phyloP scores from a whole-genome alignment of 805 yeast species.

The Babjeviella inositovora region DNA sequence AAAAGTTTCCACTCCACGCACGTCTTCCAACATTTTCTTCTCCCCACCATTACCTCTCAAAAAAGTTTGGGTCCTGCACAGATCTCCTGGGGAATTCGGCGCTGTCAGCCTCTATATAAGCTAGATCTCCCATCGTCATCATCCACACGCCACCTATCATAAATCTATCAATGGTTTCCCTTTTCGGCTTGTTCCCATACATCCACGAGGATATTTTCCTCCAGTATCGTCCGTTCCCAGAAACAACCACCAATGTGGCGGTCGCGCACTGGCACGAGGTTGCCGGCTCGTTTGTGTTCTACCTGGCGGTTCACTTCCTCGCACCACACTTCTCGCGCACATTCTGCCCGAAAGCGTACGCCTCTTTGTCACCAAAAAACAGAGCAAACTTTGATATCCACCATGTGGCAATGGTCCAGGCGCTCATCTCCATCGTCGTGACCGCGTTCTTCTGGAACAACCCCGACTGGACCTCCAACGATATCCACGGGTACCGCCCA shows the following conservation, averaged over 20 bases:
- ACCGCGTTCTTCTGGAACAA: slow-evolving; percentile 55
- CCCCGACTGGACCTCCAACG: slow-evolving; percentile 25
- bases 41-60: too few species aligned
- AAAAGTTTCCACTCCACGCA: too few species aligned
- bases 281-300: slow-evolving; percentile 38
- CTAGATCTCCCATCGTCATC: too few species aligned
- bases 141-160: too few species aligned
- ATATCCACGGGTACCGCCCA: slow-evolving; percentile 58
- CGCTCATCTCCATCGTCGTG: slow-evolving; percentile 41
- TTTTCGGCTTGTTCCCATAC: too few species aligned
- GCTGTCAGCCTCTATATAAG: too few species aligned
- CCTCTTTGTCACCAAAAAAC: slow-evolving; percentile 30
- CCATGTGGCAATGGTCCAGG: slow-evolving; percentile 76
- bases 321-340: slow-evolving; percentile 39
- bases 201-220: slow-evolving; percentile 23
- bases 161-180: too few species aligned
- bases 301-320: slow-evolving; percentile 31
- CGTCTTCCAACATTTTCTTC: too few species aligned
- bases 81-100: too few species aligned
- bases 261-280: slow-evolving; percentile 67
- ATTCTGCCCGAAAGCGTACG: slow-evolving; percentile 31
- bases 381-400: slow-evolving; percentile 69
- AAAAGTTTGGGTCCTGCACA: too few species aligned
- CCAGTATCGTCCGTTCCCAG: slow-evolving; percentile 26
- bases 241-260: slow-evolving; percentile 20